phyloP scores from a whole-genome alignment of 306 rosid species.

The Boehmeria nivea region DNA sequence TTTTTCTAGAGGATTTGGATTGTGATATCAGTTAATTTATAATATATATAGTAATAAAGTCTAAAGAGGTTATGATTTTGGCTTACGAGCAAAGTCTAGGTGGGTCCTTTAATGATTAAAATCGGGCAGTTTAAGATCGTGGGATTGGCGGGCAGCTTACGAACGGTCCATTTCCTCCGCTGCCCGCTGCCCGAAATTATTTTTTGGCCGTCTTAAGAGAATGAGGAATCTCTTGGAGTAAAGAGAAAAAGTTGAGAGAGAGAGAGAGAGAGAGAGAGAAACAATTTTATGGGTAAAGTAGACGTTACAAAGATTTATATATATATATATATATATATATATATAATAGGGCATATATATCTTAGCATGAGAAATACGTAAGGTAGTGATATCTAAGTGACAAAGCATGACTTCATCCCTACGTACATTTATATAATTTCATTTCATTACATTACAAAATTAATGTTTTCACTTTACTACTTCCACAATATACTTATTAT shows the following conservation, averaged over 20 bases:
- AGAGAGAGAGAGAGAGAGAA: too few relatives aligned
- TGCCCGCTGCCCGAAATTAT: constrained; percentile 52
- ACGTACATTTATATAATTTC: constrained; percentile 1
- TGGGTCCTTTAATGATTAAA: constrained; percentile 68
- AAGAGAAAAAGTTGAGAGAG: constrained; percentile 23
- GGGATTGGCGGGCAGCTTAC: constrained; percentile 47
- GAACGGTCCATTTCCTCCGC: constrained; percentile 12
- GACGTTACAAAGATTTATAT: constrained; percentile 60
- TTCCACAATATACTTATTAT: too few relatives aligned
- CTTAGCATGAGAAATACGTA: constrained; percentile 41
- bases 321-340: neutral
- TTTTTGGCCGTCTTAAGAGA: constrained; percentile 2
- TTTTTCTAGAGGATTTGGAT: neutral
- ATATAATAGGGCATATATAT: too few relatives aligned
- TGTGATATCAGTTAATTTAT: constrained; percentile 9
- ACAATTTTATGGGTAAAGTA: constrained; percentile 59
- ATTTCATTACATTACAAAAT: neutral
- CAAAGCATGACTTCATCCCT: constrained; percentile 75
- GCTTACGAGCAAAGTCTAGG: constrained; percentile 74
- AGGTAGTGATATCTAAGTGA: constrained; percentile 47
- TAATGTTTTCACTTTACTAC: too few relatives aligned
- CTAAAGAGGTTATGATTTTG: constrained; percentile 63
- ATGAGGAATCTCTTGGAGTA: constrained; percentile 32
- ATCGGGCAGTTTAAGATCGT: constrained; percentile 51
- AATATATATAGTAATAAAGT: constrained; percentile 35